Evolutionary conservation across 148 eudicot genomes (phyloP).

Genomic region (Diospyros lotus): DNA sequence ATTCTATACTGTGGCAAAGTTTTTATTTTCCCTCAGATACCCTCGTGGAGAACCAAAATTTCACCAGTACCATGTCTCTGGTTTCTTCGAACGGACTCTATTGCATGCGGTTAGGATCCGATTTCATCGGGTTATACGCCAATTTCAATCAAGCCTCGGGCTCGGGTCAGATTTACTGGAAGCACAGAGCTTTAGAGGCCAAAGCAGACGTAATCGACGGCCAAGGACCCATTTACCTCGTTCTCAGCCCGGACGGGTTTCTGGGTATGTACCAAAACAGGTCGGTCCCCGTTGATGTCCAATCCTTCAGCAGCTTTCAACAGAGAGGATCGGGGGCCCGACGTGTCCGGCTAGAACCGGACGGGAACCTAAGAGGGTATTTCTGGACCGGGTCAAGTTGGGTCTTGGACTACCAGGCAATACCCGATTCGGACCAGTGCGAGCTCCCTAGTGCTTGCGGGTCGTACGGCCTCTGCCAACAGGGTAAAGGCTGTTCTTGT

Average conservation of each 20-base stretch:
- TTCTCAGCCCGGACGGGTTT: constrained; percentile 64
- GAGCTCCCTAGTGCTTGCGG: constrained; percentile 82
- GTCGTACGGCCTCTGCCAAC: constrained; percentile 58
- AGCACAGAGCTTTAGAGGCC: constrained; percentile 63
- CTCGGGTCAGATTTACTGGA: constrained; percentile 52
- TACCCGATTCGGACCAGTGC: constrained; percentile 47
- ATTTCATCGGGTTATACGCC: constrained; percentile 69
- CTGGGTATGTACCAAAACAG: constrained; percentile 85
- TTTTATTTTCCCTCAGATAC: constrained; percentile 76
- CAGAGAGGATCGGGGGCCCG: constrained; percentile 49
- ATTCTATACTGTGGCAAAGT: constrained; percentile 57
- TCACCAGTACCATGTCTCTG: constrained; percentile 70
- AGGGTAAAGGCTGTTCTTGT: constrained; percentile 63
- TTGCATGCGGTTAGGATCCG: constrained; percentile 62
- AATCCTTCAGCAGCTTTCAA: constrained; percentile 66
- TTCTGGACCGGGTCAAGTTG: constrained; percentile 81
- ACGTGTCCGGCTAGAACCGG: constrained; percentile 51
- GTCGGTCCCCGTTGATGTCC: constrained; percentile 56
- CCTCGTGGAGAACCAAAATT: constrained; percentile 77
- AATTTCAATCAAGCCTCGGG: constrained; percentile 28
- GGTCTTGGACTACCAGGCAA: constrained; percentile 66
- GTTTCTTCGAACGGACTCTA: constrained; percentile 66
- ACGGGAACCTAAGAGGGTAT: constrained; percentile 83
- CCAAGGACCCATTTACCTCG: constrained; percentile 51
- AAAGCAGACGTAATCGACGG: constrained; percentile 46